Base-by-base conservation (phyloP, 2,329 filamentous ascomycete genomes). In the Biscogniauxia mediterranea region DNA sequence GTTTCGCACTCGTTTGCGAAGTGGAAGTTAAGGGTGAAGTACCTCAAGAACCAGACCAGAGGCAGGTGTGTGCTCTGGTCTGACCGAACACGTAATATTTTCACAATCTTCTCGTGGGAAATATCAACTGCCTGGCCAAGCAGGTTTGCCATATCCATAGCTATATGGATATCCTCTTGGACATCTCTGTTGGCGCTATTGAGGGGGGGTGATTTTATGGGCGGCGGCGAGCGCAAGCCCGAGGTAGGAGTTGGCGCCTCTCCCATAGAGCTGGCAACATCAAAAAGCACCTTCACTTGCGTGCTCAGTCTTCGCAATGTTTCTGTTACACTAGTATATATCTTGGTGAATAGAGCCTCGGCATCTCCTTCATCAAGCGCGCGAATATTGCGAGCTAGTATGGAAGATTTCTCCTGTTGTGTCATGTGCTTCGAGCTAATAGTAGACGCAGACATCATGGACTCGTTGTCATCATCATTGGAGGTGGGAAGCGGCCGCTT, bases 201-300 rank as follows among this genome's bases (percentile, higher is more conserved):
- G 1, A 84, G 75, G 11, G 72, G 70, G 0, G 84, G 84, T 3
- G 84, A 86, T 65, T 78, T 78, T 9, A 81, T 61, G 1, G 79
- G 65, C 52, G 69, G 77, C 1, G 82, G 81, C 7, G 83, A 84
- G 61, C 77, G 80, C 46, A 81, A 61, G 5, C 77, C 79, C 0
- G 72, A 68, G 1, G 67, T 76, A 65, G 61, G 67, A 60, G 70
- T 70, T 50, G 71, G 70, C 21, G 66, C 72, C 42, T 82, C 78
- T 15, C 84, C 81, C 56, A 91, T 82, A 13, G 86, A 89, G 73
- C 93, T 97, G 0, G 93, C 95, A 20, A 97, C 91, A 75, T 99
- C 95, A 9, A 99, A 82, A n/a, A 99, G 78, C 9, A 98, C 88
- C 75, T 99, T 99, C 59, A 95, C 90, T 73, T 98, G 94, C 0